Evolutionary conservation across 108 stramenopile species (phyloP).

Genomic region (Skeletonema tropicum): DNA sequence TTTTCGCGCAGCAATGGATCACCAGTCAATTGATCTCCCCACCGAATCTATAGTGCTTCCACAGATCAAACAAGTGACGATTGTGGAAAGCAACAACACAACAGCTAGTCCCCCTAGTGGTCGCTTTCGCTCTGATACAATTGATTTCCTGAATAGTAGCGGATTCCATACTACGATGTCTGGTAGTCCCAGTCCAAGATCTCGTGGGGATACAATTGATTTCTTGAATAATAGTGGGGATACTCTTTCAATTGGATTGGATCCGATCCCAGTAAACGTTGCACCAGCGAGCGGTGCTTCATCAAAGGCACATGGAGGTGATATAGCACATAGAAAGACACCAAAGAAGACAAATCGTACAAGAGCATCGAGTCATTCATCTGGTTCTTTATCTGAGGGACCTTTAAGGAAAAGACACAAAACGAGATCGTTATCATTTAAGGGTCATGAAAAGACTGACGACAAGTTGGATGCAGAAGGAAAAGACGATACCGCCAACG

Average conservation of each 20-base stretch:
- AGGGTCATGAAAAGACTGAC: slow-evolving; percentile 7
- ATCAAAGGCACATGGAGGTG: background rate
- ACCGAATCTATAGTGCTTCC: slow-evolving; percentile 26
- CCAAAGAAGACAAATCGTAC: slow-evolving; percentile 41
- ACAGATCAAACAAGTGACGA: slow-evolving; percentile 8
- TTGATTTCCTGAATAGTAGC: slow-evolving; percentile 27
- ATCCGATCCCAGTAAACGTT: slow-evolving; percentile 2
- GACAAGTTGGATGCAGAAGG: background rate
- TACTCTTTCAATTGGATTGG: background rate
- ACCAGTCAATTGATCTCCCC: slow-evolving; percentile 15
- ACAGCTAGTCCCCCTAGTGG: background rate
- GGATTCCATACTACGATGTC: background rate
- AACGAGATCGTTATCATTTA: slow-evolving; percentile 38
- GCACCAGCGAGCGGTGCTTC: background rate
- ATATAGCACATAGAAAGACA: slow-evolving; percentile 30
- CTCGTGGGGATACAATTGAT: slow-evolving; percentile 32
- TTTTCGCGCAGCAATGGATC: slow-evolving; percentile 48
- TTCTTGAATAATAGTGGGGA: slow-evolving; percentile 14
- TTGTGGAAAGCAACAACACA: slow-evolving; percentile 2
- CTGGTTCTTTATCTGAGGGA: slow-evolving; percentile 17
- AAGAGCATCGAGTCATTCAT: slow-evolving; percentile 14
- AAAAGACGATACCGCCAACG: slow-evolving; percentile 28
- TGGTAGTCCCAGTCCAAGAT: background rate
- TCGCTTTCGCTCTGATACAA: slow-evolving; percentile 18
- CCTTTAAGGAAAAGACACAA: slow-evolving; percentile 31